Conservation (phyloP, 1,284 basidiomycete species). For the Phylloboletellus chloephorus region DNA sequence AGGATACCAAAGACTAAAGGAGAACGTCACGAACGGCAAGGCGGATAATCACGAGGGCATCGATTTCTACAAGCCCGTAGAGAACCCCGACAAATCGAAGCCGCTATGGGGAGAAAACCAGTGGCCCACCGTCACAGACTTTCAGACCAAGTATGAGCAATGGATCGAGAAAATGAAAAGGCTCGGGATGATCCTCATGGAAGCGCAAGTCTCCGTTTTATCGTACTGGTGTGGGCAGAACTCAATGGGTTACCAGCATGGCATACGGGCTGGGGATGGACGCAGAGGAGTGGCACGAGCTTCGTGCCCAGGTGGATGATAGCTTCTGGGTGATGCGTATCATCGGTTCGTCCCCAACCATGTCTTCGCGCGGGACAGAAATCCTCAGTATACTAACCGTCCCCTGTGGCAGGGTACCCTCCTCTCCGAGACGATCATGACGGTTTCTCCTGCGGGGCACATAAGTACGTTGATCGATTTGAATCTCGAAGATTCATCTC, state of each 20-base stretch:
- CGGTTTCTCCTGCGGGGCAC: constrained; percentile 80
- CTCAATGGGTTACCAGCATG: constrained; percentile 49
- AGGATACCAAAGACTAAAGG: constrained; percentile 69
- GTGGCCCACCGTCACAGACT: constrained; percentile 62
- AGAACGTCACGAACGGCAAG: constrained; percentile 82
- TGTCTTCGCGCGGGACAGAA: background rate
- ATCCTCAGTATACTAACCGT: background rate
- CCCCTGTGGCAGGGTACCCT: constrained; percentile 59
- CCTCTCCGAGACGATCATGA: constrained; percentile 72
- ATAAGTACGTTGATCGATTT: constrained; percentile 48
- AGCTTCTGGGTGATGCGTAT: constrained; percentile 85
- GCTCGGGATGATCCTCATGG: constrained; percentile 73
- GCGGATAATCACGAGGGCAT: constrained; percentile 82
- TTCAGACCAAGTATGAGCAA: constrained; percentile 55
- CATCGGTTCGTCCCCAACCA: constrained; percentile 48
- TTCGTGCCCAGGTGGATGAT: constrained; percentile 65
- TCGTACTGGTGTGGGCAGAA: background rate
- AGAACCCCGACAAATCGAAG: constrained; percentile 60
- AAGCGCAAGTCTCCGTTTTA: constrained; percentile 52
- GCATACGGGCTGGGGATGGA: constrained; percentile 71
- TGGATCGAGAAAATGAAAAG: constrained; percentile 82
- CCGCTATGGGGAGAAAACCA: constrained; percentile 79
- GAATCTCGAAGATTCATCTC: constrained; percentile 7
- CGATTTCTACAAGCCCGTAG: constrained; percentile 74
- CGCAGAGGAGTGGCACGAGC: constrained; percentile 59